Evolutionary conservation across 176 grass and related monocot species (phyloP).

Genomic region (Leersia perrieri): DNA sequence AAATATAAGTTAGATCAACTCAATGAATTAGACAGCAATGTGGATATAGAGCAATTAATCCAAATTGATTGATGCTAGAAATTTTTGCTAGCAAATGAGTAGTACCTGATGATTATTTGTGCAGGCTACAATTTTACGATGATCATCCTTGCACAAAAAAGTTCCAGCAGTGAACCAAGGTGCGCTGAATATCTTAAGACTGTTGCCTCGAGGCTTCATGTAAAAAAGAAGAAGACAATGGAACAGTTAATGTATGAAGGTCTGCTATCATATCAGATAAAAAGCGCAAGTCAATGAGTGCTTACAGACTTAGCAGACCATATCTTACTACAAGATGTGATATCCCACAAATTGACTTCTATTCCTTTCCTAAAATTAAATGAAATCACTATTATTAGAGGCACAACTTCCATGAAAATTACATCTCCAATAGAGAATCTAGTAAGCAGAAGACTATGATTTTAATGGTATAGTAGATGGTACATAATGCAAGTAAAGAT

Average conservation of each 20-base stretch:
- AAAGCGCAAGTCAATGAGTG: background rate
- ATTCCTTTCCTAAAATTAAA: constrained; percentile 63
- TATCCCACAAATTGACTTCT: constrained; percentile 93
- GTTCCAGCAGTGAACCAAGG: constrained; percentile 88
- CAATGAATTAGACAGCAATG: background rate
- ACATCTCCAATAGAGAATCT: background rate
- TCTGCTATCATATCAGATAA: constrained; percentile 1
- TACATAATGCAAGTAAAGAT: background rate
- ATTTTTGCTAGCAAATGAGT: background rate
- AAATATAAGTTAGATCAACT: background rate
- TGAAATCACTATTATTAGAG: background rate
- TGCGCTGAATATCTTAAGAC: constrained; percentile 68
- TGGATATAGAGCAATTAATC: background rate
- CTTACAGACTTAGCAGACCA: constrained; percentile 96
- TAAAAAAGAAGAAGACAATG: constrained; percentile 15
- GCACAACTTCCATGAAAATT: constrained; percentile 6
- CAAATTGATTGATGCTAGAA: background rate
- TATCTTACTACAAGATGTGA: constrained; percentile 59
- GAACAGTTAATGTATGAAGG: constrained; percentile 24
- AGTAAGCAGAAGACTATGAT: background rate
- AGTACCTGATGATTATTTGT: constrained; percentile 88
- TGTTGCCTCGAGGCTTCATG: constrained; percentile 72
- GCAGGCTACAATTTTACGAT: constrained; percentile 88
- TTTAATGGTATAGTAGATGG: background rate
- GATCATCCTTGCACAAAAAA: constrained; percentile 90